A percentile compares a stretch with the other conserved stretches of the same genome.
These are phyloP conservation scores for Fraxinus paxiana DNA, from an alignment of 305 asterid genomes.

Conservation along the genomic window DNA sequence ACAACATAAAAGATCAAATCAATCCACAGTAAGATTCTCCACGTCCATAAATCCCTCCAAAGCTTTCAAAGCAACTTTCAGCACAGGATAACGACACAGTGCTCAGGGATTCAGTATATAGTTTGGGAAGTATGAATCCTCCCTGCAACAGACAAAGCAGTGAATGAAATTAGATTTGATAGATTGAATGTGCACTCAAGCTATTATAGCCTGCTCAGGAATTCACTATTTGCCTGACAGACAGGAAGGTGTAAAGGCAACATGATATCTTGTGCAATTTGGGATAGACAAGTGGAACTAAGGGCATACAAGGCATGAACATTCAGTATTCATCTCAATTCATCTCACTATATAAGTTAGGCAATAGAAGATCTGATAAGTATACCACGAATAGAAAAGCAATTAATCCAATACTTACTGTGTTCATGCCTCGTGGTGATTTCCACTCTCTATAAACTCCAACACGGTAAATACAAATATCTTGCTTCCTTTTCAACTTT, in stretches of 20 bases:
- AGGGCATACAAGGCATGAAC: background rate
- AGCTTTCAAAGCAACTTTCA: conserved; percentile 15
- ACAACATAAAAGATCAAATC: background rate
- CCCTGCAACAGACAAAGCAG: conserved; percentile 25
- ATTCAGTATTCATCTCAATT: background rate
- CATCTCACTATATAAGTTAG: background rate
- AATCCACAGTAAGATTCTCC: background rate
- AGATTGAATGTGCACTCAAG: background rate
- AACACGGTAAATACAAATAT: background rate
- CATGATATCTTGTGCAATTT: background rate
- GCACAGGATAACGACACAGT: background rate
- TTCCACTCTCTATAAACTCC: background rate
- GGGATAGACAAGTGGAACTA: background rate
- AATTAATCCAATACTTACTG: background rate
- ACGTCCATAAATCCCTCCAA: background rate
- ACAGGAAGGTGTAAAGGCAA: background rate
- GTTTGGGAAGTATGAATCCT: background rate
- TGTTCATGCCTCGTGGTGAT: background rate
- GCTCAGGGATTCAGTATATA: conserved; percentile 5
- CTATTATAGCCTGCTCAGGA: background rate
- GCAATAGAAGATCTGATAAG: background rate
- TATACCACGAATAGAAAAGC: background rate
- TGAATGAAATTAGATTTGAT: background rate
- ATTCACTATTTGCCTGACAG: background rate
- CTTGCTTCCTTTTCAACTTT: background rate